Base-by-base conservation (phyloP, 2,329 filamentous ascomycete genomes). In the Botrytis deweyae region DNA sequence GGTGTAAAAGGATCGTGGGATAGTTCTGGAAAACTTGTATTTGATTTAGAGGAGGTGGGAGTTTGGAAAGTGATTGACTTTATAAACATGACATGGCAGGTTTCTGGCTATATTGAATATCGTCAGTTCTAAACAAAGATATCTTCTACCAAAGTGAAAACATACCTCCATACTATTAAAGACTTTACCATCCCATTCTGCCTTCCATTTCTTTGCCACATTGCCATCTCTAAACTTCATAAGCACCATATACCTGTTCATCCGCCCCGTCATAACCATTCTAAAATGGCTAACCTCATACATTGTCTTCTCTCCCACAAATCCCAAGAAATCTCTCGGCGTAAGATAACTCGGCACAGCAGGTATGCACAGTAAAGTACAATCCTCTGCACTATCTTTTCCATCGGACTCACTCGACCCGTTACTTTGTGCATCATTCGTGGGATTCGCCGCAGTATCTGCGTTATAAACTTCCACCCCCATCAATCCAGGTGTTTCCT, bases 271-370 rank as follows among this genome's bases (percentile, higher is more conserved):
- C 86, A 94, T 91, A 73, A 99, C 93, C 89, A 99, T 94, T 71
- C 96, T 88, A 81, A 97, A 97, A 84, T 99, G 96, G 78, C 92
- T 96, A 74, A 99, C 93, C 75, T 95, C 89, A 74, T 92, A 89
- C 81, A 93, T 89, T 82, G 95, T 97, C 80, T 90, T 90, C 81
- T 97, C 93, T 5, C 96, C 96, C 9, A 98, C 89, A 79, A 97
- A 98, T 0, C 94, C 95, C 76, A 98, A 84, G 74, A 99, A 93
- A 80, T 98, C 95, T 10, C 92, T 92, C 0, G 95, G 93, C 12
- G 93, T 93, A 84, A 98, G 92, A 82, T 98, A 98, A 44, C 93
- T 96, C 10, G 96, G 96, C 22, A 99, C 95, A 8, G 95, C 95
- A 42, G 97, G 90, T 76, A 99, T 95, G 82, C 96, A 98, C 25